phyloP scores from a whole-genome alignment of 805 yeast genomes.

The Metschnikowia santaceciliae region DNA sequence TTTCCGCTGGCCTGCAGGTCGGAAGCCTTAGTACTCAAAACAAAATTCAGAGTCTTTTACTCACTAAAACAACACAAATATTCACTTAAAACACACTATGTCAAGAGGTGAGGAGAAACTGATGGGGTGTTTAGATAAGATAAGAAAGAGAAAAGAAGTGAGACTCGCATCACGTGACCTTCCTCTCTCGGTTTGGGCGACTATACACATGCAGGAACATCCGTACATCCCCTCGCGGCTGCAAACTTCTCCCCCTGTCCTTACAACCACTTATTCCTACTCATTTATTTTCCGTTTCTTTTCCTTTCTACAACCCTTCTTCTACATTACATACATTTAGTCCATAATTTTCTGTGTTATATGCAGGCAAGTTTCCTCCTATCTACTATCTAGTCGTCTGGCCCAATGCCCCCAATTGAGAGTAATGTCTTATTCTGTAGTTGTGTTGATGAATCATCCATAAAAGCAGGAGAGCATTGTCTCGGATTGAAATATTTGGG shows the following conservation, averaged over 20 bases:
- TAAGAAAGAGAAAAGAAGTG: conserved; percentile 2
- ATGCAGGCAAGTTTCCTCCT: too few relatives aligned
- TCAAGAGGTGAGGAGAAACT: background rate
- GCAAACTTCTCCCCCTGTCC: background rate
- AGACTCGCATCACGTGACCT: conserved; percentile 7
- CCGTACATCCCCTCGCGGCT: conserved; percentile 3
- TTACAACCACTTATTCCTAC: too few relatives aligned
- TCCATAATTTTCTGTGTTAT: too few relatives aligned
- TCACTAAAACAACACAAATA: too few relatives aligned
- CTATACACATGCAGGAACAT: background rate
- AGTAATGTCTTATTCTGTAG: background rate
- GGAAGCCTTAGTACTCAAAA: background rate
- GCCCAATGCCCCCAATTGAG: background rate
- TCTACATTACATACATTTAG: background rate
- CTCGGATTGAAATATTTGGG: background rate
- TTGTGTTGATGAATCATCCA: background rate
- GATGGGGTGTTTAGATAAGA: conserved; percentile 11
- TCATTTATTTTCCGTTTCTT: background rate
- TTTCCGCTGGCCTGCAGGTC: background rate
- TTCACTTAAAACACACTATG: too few relatives aligned
- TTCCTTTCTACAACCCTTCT: background rate
- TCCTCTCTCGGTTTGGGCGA: background rate
- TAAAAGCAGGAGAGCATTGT: background rate
- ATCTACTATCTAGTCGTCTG: background rate
- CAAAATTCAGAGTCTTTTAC: too few relatives aligned